Percentiles rank a stretch among this genome's conserved stretches.
Evolutionary conservation across 2,329 filamentous ascomycete species (phyloP).

Genomic region (Sclerotinia spermophila): DNA sequence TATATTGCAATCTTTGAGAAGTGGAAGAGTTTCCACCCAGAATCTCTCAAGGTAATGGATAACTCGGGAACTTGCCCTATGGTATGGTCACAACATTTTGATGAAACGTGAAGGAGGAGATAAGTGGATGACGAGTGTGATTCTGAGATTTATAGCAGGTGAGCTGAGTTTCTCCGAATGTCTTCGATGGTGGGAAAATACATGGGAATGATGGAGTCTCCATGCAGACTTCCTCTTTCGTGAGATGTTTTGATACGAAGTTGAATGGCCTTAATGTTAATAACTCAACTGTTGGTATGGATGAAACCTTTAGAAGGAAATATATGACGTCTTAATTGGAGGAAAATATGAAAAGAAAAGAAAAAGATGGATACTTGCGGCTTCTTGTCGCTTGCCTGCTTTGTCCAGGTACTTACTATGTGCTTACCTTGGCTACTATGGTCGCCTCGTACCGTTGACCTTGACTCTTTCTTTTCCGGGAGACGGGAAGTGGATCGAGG

Average conservation of each 20-base stretch:
- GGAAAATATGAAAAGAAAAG: neutral
- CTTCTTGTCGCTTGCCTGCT: conserved; percentile 1
- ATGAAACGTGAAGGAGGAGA: neutral
- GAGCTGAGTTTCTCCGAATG: neutral
- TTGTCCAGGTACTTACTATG: neutral
- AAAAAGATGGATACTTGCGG: conserved; percentile 8
- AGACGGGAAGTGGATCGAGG: conserved; percentile 5
- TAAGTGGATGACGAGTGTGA: neutral
- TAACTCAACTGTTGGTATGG: neutral
- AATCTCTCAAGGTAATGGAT: neutral
- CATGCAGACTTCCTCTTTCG: neutral
- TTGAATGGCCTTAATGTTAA: neutral
- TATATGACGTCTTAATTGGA: neutral
- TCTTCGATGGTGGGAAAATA: neutral
- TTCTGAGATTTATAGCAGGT: neutral
- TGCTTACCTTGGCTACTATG: neutral
- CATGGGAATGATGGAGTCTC: conserved; percentile 1
- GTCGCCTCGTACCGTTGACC: neutral
- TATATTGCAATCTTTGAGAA: neutral
- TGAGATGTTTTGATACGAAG: neutral
- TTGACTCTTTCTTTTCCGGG: conserved; percentile 5
- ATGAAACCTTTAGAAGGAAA: neutral
- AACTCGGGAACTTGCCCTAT: neutral
- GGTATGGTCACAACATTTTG: conserved; percentile 1
- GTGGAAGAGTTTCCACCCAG: neutral